Evolutionary conservation across 2,329 filamentous ascomycete species (phyloP).

Genomic region (Exophiala sp.): DNA sequence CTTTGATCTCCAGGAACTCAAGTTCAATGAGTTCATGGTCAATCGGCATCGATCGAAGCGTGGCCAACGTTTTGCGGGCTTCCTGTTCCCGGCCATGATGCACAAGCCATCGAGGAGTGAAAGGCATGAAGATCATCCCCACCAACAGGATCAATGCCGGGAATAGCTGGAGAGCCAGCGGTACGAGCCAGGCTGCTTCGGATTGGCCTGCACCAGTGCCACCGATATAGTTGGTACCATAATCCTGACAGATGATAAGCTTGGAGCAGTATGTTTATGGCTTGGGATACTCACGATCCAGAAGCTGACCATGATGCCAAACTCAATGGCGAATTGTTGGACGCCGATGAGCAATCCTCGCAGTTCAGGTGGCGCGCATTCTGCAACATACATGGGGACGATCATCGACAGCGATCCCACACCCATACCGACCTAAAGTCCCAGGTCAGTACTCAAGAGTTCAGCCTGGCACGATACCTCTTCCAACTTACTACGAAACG

Average conservation of each 20-base stretch:
- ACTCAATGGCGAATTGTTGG: conserved; percentile 41
- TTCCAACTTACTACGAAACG: conserved; percentile 34
- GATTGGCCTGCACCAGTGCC: conserved; percentile 54
- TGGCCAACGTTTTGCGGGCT: conserved; percentile 57
- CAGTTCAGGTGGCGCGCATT: conserved; percentile 37
- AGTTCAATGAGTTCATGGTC: conserved; percentile 22
- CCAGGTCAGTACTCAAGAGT: too few relatives aligned
- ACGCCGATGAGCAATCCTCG: conserved; percentile 40
- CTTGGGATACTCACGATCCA: conserved; percentile 31
- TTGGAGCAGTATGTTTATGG: neutral
- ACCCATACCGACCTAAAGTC: conserved; percentile 35
- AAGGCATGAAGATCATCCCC: conserved; percentile 45
- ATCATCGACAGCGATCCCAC: conserved; percentile 41
- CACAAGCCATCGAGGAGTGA: conserved; percentile 53
- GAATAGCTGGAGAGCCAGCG: conserved; percentile 50
- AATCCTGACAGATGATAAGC: conserved; percentile 32
- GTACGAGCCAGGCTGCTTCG: conserved; percentile 67
- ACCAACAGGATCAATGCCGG: conserved; percentile 36
- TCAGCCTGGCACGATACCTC: too few relatives aligned
- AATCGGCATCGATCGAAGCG: conserved; percentile 49
- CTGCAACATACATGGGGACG: conserved; percentile 37
- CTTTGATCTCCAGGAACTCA: conserved; percentile 79
- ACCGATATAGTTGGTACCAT: conserved; percentile 56
- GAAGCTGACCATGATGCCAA: conserved; percentile 42
- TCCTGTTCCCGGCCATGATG: conserved; percentile 69